Base-by-base conservation (phyloP, 2,329 filamentous ascomycete species). In the Ceratocystis colombiana region DNA sequence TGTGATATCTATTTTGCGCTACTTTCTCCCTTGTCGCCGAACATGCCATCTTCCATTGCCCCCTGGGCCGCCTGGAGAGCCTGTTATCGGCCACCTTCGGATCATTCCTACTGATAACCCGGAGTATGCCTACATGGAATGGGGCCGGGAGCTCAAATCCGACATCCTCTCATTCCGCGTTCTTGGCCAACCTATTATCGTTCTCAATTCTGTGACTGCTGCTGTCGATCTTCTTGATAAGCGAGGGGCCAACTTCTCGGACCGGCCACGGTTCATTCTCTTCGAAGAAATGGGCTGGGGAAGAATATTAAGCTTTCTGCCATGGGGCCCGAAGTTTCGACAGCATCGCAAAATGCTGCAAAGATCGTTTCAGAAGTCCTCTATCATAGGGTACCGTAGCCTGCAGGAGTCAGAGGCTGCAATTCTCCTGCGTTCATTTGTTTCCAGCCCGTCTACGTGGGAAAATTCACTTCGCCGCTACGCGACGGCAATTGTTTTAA, bases 141-240 rank as follows among this genome's bases (percentile, higher is more conserved):
- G 72, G 72, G 72, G 71, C 1, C 67, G 71, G 12, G 67, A 74
- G 88, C 75, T 88, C 88, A 73, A 84, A 1, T 74, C 76, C 55
- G 76, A 78, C 61, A 75, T 78, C 0, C 75, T 78, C 15, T 77
- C 76, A 67, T 74, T 78, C 15, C 76, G 77, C 64, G 71, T 78
- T 28, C 76, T 76, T 0, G 75, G 76, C 2, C 77, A 75, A 0
- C 75, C 76, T 0, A 78, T 77, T 6, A 76, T 79, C 63, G 70
- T 78, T 6, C 71, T 79, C 1, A 77, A 76, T 0, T 78, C 77
- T 0, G 77, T 76, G 0, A 74, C 76, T 53, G 75, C 76, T 1
- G 77, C 76, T 0, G 77, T 76, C 75, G 77, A 78, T 45, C 72
- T 79, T 0, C 73, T 79, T 0, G 78, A 79, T 69, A 77, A 75